These are phyloP conservation scores for Zoysia pacifica DNA, from an alignment of 176 grass and related monocot species.

Conservation along the genomic window DNA sequence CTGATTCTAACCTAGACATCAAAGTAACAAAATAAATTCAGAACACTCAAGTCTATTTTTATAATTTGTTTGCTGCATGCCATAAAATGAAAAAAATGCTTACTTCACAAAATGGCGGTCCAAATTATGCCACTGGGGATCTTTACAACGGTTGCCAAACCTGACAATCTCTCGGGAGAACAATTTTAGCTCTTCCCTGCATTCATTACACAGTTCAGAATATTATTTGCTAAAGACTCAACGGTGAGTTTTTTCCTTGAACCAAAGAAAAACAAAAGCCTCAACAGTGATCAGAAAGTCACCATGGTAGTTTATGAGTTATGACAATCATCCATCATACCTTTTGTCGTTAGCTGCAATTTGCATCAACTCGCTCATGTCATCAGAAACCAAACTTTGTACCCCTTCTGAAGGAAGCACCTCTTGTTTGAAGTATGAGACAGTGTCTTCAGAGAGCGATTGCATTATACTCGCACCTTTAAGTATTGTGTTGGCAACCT, in stretches of 20 bases:
- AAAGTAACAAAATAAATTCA: slow-evolving; percentile 38
- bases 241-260: background rate
- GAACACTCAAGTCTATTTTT: slow-evolving; percentile 7
- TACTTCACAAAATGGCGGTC: slow-evolving; percentile 89
- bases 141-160: slow-evolving; percentile 89
- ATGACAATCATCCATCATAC: slow-evolving; percentile 31
- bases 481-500: slow-evolving; percentile 94
- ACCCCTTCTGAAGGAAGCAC: slow-evolving; percentile 81
- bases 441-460: slow-evolving; percentile 68
- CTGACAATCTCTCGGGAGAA: slow-evolving; percentile 74
- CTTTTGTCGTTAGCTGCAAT: slow-evolving; percentile 86
- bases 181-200: slow-evolving; percentile 75
- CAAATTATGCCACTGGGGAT: slow-evolving; percentile 86
- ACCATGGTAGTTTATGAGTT: slow-evolving; percentile 5
- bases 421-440: slow-evolving; percentile 79
- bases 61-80: background rate
- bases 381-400: slow-evolving; percentile 65
- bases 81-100: slow-evolving; percentile 33
- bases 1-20: slow-evolving; percentile 74
- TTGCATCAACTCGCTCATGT: slow-evolving; percentile 56
- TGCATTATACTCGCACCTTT: slow-evolving; percentile 81
- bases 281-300: background rate
- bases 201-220: slow-evolving; percentile 48
- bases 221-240: slow-evolving; percentile 7
- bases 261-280: background rate